Evolutionary conservation across 768 basidiomycete genomes (phyloP).

Genomic region (Neoboletus brunneissimus): DNA sequence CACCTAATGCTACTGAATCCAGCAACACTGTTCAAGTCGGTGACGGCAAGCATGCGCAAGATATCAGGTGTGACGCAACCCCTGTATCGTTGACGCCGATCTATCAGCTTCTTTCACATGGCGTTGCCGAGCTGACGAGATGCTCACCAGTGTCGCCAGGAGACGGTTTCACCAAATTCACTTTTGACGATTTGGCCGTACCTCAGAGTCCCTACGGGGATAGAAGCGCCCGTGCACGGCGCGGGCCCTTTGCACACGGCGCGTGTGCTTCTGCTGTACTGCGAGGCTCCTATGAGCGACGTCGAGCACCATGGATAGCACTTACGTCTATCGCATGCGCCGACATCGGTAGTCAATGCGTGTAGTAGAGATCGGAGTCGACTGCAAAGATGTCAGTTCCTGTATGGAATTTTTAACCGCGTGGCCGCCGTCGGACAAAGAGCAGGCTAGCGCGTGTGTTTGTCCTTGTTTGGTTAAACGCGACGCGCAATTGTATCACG

Average conservation of each 20-base stretch:
- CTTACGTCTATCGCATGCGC: conserved; percentile 34
- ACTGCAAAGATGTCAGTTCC: neutral
- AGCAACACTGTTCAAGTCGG: conserved; percentile 40
- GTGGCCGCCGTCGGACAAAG: neutral
- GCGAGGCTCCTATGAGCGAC: conserved; percentile 12
- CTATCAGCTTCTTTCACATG: conserved; percentile 18
- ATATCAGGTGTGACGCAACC: conserved; percentile 67
- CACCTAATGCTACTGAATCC: conserved; percentile 57
- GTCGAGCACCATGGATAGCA: neutral
- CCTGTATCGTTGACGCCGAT: conserved; percentile 38
- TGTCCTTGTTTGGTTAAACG: conserved; percentile 22
- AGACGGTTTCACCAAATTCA: conserved; percentile 58
- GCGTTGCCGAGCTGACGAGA: conserved; percentile 5
- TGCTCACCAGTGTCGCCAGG: conserved; percentile 75
- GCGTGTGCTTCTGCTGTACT: conserved; percentile 73
- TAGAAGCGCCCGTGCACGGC: conserved; percentile 53
- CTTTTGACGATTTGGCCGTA: conserved; percentile 52
- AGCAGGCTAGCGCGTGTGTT: conserved; percentile 6
- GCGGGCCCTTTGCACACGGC: conserved; percentile 66
- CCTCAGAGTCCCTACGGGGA: conserved; percentile 58
- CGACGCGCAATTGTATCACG: conserved; percentile 23
- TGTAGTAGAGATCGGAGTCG: neutral
- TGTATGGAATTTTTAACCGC: neutral
- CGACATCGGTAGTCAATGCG: conserved; percentile 7
- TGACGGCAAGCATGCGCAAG: conserved; percentile 46